Base-by-base conservation (phyloP, 2,329 filamentous ascomycete genomes). In the Pezizomycotina sp. region DNA sequence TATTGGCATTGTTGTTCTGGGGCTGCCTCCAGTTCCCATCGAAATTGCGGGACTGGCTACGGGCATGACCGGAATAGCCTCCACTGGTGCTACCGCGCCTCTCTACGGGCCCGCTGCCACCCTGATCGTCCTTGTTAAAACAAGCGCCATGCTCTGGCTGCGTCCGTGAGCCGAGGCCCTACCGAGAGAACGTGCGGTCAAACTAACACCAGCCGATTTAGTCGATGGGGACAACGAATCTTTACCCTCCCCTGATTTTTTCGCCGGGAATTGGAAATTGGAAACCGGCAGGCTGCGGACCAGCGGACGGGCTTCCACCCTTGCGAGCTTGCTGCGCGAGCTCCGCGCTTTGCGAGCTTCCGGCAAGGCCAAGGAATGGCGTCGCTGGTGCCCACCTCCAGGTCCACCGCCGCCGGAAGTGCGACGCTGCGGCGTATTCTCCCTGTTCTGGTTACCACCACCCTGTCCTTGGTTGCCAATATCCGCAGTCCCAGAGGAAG, bases 281-380 rank as follows among this genome's bases (percentile, higher is more conserved):
- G 60, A 95, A 98, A 39, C 75, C 83, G 35, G 33, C 33, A 23
- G 36, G 12, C 27, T 39, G 41, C 3, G 30, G 15, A 22, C 31
- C 33, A 15, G 27, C 25, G 46, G 80, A 83, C 44, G 84, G 83
- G 36, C 86, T 92, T 63, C 93, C 93, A 65, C 92, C 86, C 24
- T 42, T 45, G n/a, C 50, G 47, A 19, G 45, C 47, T 10, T 44
- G 45, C 61, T 98, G 89, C 31, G 89, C 89, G 47, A 92, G 62
- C 58, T 98, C 89, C 38, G 89, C 89, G 89, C 89, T 63, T 93
- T 95, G 62, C 92, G 95, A 31, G 89, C 89, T 59, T 98, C 89
- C 23, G 84, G 81, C 47, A 98, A 65, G 46, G 84, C 89, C 47
- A 98, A 66, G 13, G 89, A 98, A 61, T 98, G 89, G 59, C 89